Percentiles rank a stretch among this genome's conserved stretches.
Conservation (phyloP, 2,329 filamentous ascomycete genomes). For the Ascochyta rabiei region DNA sequence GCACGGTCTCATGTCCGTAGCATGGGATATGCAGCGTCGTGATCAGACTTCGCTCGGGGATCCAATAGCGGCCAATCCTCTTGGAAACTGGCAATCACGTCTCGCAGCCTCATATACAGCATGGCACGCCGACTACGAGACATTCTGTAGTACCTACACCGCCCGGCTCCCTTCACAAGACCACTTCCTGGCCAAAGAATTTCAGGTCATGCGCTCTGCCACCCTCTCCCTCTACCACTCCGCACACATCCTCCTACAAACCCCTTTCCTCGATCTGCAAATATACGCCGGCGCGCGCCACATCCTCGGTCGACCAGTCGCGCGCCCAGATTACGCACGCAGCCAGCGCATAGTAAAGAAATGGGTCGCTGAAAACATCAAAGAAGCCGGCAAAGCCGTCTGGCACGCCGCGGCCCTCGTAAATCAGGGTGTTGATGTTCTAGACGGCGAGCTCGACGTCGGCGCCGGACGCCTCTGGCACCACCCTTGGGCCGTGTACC, state of each 20-base stretch:
- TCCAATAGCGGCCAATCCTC: constrained; percentile 42
- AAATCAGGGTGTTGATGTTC: constrained; percentile 55
- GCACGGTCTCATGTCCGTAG: constrained; percentile 67
- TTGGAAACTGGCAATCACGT: constrained; percentile 58
- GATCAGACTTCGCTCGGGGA: constrained; percentile 65
- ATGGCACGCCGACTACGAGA: constrained; percentile 65
- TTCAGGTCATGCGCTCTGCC: constrained; percentile 56
- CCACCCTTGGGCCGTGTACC: constrained; percentile 67
- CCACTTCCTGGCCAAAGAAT: constrained; percentile 48
- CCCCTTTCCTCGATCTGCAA: constrained; percentile 66
- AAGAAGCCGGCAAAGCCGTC: constrained; percentile 52
- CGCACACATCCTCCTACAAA: constrained; percentile 62
- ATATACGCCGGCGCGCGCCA: constrained; percentile 66
- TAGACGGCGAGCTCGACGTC: constrained; percentile 53
- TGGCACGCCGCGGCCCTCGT: constrained; percentile 63
- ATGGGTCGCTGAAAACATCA: constrained; percentile 51
- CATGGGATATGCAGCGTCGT: constrained; percentile 66
- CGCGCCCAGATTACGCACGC: constrained; percentile 56
- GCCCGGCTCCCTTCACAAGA: constrained; percentile 33
- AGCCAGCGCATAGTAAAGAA: constrained; percentile 59
- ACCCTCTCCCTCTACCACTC: constrained; percentile 65
- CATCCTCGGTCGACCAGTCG: constrained; percentile 63
- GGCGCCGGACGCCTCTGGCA: constrained; percentile 62
- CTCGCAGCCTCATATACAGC: constrained; percentile 61
- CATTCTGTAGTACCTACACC: constrained; percentile 52